phyloP scores from a whole-genome alignment of 306 rosid genomes.

The Cicer bijugum region DNA sequence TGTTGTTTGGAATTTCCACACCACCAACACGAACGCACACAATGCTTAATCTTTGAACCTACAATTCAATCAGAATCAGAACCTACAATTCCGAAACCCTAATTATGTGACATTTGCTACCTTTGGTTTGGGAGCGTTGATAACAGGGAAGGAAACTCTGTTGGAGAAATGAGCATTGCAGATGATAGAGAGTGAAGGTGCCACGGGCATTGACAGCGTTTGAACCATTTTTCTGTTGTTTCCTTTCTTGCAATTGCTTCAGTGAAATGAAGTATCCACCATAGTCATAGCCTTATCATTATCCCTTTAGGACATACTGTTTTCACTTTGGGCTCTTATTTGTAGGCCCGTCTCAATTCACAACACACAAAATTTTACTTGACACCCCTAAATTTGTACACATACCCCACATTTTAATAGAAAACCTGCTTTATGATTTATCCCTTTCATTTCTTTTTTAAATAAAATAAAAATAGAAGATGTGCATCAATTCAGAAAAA shows the following conservation, averaged over 20 bases:
- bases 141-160: constrained; percentile 53
- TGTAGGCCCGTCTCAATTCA: background rate
- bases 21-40: constrained; percentile 83
- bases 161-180: constrained; percentile 50
- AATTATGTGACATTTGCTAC: constrained; percentile 40
- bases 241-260: background rate
- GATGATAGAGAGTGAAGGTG: constrained; percentile 70
- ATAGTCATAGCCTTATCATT: constrained; percentile 37
- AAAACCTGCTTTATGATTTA: no score
- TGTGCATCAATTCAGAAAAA: no score
- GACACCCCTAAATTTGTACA: no score
- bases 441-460: no score
- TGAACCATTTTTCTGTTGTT: constrained; percentile 68
- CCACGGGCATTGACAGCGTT: constrained; percentile 71
- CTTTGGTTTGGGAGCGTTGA: constrained; percentile 52
- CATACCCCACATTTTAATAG: no score
- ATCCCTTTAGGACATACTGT: background rate
- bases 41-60: constrained; percentile 59
- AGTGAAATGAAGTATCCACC: background rate
- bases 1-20: constrained; percentile 90
- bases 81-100: constrained; percentile 21
- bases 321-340: background rate
- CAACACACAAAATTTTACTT: background rate
- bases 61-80: constrained; percentile 18
- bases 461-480: no score